Conservation (phyloP, 345 rosid species). For the Syzygium jambos region DNA sequence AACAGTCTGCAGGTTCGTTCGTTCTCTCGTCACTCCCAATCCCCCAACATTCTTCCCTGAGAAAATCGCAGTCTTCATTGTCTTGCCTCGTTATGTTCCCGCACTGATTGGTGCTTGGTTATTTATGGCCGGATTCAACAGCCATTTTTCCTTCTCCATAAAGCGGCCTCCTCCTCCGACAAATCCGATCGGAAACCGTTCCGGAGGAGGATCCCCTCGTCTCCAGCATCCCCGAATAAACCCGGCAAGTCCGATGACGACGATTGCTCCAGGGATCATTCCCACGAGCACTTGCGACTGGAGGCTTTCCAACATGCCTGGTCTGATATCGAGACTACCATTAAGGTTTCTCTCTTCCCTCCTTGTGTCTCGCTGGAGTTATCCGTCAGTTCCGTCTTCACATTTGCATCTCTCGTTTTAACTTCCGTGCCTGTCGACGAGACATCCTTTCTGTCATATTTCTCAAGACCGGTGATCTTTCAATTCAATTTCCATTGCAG, state of each 20-base stretch:
- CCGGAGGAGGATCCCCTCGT: conserved; percentile 46
- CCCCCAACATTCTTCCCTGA: neutral
- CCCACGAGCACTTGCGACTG: conserved; percentile 18
- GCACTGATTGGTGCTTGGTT: neutral
- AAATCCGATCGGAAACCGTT: conserved; percentile 25
- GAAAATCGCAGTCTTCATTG: neutral
- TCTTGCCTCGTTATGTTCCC: neutral
- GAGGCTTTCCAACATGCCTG: conserved; percentile 61
- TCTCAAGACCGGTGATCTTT: neutral
- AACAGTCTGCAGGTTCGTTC: neutral
- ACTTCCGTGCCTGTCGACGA: neutral
- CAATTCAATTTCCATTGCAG: conserved; percentile 27
- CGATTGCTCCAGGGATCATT: conserved; percentile 2
- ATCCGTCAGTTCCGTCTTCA: neutral
- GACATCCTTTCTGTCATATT: neutral
- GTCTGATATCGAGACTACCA: conserved; percentile 50
- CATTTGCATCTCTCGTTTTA: neutral
- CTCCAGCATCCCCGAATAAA: conserved; percentile 15
- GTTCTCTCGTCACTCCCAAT: neutral
- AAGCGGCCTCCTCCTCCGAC: conserved; percentile 17
- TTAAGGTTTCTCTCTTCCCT: conserved; percentile 30
- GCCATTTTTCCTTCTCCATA: conserved; percentile 16
- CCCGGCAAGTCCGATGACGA: conserved; percentile 15
- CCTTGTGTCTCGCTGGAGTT: neutral
- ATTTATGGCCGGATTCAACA: neutral